phyloP scores from a whole-genome alignment of 345 rosid species.

The Eucalyptus tenuipes region DNA sequence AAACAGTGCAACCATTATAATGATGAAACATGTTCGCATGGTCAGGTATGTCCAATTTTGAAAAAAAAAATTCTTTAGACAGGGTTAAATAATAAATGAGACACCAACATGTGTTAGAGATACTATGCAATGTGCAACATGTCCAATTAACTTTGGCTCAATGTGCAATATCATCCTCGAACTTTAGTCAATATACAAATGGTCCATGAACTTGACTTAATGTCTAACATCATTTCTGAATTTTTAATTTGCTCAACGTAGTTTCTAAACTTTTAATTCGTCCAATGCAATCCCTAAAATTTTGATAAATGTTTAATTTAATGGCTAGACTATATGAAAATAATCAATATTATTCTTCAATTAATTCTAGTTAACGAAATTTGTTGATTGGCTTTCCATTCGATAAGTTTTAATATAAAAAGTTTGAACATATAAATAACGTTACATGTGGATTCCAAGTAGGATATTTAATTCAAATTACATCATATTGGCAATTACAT shows the following conservation, averaged over 20 bases:
- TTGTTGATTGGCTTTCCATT: background rate
- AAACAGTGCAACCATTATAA: background rate
- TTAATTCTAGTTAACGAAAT: background rate
- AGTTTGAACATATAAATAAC: background rate
- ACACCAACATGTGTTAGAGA: background rate
- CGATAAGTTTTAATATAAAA: accelerated
- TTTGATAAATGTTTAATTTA: background rate
- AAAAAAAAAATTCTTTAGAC: background rate
- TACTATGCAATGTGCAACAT: background rate
- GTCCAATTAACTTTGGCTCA: too few species aligned
- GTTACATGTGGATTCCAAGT: background rate
- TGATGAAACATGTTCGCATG: background rate
- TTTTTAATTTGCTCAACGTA: background rate
- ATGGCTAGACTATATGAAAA: background rate
- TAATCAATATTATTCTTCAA: background rate
- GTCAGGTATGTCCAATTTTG: background rate
- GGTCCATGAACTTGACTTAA: too few species aligned
- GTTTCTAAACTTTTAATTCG: accelerated
- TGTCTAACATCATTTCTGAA: too few species aligned
- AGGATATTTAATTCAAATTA: background rate
- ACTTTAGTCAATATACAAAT: too few species aligned
- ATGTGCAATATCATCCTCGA: too few species aligned
- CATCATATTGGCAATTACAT: background rate
- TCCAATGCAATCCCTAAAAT: accelerated
- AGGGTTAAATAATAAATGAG: background rate